phyloP scores from a whole-genome alignment of 441 rosid species.

The Eutrema salsugineum region DNA sequence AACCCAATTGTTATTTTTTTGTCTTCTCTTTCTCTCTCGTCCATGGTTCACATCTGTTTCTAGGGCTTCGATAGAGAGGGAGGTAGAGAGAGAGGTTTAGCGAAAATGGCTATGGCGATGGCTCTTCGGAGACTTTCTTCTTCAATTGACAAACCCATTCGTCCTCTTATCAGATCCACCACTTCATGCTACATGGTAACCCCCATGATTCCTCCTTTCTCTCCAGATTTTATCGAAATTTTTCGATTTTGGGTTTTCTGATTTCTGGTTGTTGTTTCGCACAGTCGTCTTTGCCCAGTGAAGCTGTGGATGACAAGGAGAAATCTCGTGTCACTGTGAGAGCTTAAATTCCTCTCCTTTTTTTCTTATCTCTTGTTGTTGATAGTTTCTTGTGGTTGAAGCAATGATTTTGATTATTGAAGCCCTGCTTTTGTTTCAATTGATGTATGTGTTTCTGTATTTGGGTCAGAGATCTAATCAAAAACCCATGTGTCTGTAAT shows the following conservation, averaged over 20 bases:
- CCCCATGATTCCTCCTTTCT: background rate
- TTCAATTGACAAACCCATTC: constrained; percentile 71
- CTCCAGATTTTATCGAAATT: background rate
- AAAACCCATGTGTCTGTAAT: background rate
- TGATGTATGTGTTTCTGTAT: background rate
- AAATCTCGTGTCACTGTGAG: constrained; percentile 68
- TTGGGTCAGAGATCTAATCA: background rate
- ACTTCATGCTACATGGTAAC: constrained; percentile 67
- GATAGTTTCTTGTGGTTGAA: constrained; percentile 18
- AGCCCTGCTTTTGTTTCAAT: background rate
- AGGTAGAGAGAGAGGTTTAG: constrained; percentile 12
- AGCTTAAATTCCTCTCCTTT: constrained; percentile 11
- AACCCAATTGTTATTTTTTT: background rate
- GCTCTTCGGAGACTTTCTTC: constrained; percentile 93
- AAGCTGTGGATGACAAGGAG: constrained; percentile 91
- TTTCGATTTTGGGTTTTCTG: background rate
- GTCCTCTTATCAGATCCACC: constrained; percentile 73
- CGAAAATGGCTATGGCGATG: constrained; percentile 86
- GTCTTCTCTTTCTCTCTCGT: background rate
- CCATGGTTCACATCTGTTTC: constrained; percentile 15
- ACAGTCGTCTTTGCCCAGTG: constrained; percentile 92
- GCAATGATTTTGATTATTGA: background rate
- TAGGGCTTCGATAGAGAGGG: constrained; percentile 8
- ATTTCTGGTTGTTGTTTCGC: constrained; percentile 1
- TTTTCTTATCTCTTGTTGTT: background rate